Percentiles rank a stretch among this genome's conserved stretches.
Conservation (phyloP, 1,284 basidiomycete genomes). For the Cryptococcus neoformans region DNA sequence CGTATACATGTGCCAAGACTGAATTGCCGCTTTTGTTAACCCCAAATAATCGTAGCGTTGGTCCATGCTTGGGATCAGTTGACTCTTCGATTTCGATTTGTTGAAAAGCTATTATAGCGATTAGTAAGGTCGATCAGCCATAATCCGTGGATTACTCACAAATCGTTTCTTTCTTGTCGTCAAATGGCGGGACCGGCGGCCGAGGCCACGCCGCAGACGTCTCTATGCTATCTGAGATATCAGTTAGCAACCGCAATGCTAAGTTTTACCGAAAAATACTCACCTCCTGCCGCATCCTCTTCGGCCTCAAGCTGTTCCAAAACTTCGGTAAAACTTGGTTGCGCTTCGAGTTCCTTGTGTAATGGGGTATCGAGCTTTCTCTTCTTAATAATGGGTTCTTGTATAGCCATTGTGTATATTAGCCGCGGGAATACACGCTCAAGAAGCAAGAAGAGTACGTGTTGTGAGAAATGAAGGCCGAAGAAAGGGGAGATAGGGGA, state of each 20-base stretch:
- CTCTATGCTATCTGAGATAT: constrained; percentile 39
- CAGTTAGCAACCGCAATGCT: neutral
- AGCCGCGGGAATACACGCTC: too few species aligned
- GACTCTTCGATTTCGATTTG: constrained; percentile 88
- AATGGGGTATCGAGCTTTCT: constrained; percentile 21
- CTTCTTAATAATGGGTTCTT: constrained; percentile 35
- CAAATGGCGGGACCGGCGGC: constrained; percentile 59
- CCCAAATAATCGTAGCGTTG: constrained; percentile 75
- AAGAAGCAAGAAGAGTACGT: too few species aligned
- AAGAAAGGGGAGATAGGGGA: too few species aligned
- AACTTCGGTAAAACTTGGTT: constrained; percentile 69
- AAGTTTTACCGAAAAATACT: neutral
- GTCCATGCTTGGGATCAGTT: constrained; percentile 55
- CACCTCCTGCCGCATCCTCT: constrained; percentile 52
- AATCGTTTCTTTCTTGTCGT: constrained; percentile 63
- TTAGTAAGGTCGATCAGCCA: neutral
- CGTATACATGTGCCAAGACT: constrained; percentile 73
- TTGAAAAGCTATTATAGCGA: constrained; percentile 61
- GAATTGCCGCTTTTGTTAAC: constrained; percentile 86
- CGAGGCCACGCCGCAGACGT: constrained; percentile 69
- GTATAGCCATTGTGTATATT: constrained; percentile 9
- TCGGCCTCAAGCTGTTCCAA: constrained; percentile 71
- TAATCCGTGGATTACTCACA: constrained; percentile 41
- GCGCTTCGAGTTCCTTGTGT: constrained; percentile 13
- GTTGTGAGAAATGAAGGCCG: too few species aligned